Evolutionary conservation across 2,329 filamentous ascomycete genomes (phyloP).

Genomic region (Periconia sp.): DNA sequence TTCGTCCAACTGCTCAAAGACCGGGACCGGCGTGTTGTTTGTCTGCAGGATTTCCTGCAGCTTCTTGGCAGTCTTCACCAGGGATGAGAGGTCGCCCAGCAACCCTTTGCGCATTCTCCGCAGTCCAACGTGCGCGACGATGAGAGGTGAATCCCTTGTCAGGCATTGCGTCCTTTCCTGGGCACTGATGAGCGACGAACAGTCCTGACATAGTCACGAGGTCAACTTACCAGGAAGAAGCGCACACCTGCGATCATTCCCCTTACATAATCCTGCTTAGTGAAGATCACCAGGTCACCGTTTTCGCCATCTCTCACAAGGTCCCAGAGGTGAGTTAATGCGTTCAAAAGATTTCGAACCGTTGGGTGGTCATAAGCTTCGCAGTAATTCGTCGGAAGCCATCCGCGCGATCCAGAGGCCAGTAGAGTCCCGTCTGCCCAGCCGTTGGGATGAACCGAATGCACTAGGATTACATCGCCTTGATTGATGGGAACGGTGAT

Average conservation of each 20-base stretch:
- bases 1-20: conserved; percentile 84
- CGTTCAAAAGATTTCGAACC: conserved; percentile 83
- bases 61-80: conserved; percentile 88
- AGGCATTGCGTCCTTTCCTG: conserved; percentile 89
- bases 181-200: conserved; percentile 26
- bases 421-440: conserved; percentile 97
- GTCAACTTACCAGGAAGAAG: conserved; percentile 76
- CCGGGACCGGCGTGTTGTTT: conserved; percentile 46
- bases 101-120: conserved; percentile 84
- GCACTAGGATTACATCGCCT: conserved; percentile 90
- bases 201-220: not conserved
- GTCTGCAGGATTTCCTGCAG: conserved; percentile 73
- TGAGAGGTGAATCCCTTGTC: conserved; percentile 76
- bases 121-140: conserved; percentile 77
- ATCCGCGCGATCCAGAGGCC: conserved; percentile 84
- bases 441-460: conserved; percentile 96
- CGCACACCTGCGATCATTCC: conserved; percentile 92
- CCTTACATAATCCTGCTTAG: conserved; percentile 92
- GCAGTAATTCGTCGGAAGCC: conserved; percentile 98
- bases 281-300: conserved; percentile 78
- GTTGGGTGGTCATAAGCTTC: conserved; percentile 90
- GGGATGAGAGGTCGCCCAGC: conserved; percentile 83
- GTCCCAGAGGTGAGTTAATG: conserved; percentile 91
- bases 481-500: conserved; percentile 86
- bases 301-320: conserved; percentile 78